phyloP scores from a whole-genome alignment of 148 eudicot species.

The Euryodendron excelsum region DNA sequence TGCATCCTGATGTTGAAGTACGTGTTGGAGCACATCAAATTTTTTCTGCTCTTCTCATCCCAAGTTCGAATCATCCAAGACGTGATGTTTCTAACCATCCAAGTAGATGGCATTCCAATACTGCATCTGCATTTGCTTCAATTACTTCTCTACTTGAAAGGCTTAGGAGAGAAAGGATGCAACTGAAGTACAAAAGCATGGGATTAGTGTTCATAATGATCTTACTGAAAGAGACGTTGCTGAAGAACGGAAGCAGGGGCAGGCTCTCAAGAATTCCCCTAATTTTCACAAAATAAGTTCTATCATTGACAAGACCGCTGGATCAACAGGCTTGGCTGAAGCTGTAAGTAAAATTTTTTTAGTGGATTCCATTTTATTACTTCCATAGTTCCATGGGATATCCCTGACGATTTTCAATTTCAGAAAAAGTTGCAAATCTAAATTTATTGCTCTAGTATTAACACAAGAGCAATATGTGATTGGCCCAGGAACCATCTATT shows the following conservation, averaged over 20 bases:
- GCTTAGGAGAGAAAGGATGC: conserved; percentile 63
- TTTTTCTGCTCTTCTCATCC: conserved; percentile 64
- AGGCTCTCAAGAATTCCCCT: conserved; percentile 60
- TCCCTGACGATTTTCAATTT: background rate
- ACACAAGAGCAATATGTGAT: background rate
- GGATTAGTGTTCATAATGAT: conserved; percentile 42
- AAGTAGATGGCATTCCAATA: conserved; percentile 54
- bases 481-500: conserved; percentile 57
- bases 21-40: conserved; percentile 85
- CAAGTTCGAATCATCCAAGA: conserved; percentile 43
- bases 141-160: conserved; percentile 79
- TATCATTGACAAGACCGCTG: conserved; percentile 60
- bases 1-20: conserved; percentile 78
- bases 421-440: background rate
- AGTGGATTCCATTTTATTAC: background rate
- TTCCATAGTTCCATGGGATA: background rate
- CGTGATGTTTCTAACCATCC: conserved; percentile 39
- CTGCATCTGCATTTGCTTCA: conserved; percentile 64
- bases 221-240: conserved; percentile 37
- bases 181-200: conserved; percentile 34
- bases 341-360: conserved; percentile 28
- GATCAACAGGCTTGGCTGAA: conserved; percentile 49
- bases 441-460: background rate
- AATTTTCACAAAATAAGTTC: conserved; percentile 62
- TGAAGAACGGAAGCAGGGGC: conserved; percentile 55